A percentile compares a stretch with the other conserved stretches of the same genome.
Evolutionary conservation across 2,329 filamentous ascomycete genomes (phyloP).

Genomic region (Eurotiales sp.): DNA sequence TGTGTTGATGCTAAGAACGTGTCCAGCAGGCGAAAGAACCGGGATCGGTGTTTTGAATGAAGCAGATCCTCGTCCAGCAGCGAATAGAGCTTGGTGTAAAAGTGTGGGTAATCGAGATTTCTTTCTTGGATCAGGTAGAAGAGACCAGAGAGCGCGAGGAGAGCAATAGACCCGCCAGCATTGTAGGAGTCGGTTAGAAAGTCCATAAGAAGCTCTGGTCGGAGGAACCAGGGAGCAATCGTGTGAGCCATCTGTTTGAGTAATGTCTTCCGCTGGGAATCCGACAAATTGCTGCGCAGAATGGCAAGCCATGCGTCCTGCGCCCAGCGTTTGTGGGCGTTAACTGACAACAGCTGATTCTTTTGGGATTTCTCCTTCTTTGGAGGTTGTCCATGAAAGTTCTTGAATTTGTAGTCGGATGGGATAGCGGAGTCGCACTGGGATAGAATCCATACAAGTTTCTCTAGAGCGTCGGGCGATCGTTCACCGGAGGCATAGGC

Average conservation of each 20-base stretch:
- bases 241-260: constrained; percentile 70
- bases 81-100: constrained; percentile 92
- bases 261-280: constrained; percentile 73
- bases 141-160: constrained; percentile 85
- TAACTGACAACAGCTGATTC: constrained; percentile 59
- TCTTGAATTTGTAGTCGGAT: constrained; percentile 33
- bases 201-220: constrained; percentile 87
- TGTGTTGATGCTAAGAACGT: constrained; percentile 89
- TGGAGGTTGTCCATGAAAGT: constrained; percentile 46
- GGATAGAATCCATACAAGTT: constrained; percentile 36
- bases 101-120: constrained; percentile 93
- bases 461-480: constrained; percentile 29
- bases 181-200: constrained; percentile 95
- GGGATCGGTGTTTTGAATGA: constrained; percentile 89
- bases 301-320: constrained; percentile 85
- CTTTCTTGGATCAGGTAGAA: constrained; percentile 92
- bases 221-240: constrained; percentile 84
- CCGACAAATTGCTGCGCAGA: constrained; percentile 62
- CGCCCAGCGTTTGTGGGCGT: constrained; percentile 71
- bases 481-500: constrained; percentile 30
- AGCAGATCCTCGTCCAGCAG: constrained; percentile 80
- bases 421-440: constrained; percentile 64
- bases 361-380: constrained; percentile 55
- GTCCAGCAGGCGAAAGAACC: constrained; percentile 88
- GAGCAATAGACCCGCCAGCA: constrained; percentile 75